These are phyloP conservation scores for Hypoxylon fragiforme DNA, from an alignment of 495 filamentous ascomycete genomes.

Conservation along the genomic window DNA sequence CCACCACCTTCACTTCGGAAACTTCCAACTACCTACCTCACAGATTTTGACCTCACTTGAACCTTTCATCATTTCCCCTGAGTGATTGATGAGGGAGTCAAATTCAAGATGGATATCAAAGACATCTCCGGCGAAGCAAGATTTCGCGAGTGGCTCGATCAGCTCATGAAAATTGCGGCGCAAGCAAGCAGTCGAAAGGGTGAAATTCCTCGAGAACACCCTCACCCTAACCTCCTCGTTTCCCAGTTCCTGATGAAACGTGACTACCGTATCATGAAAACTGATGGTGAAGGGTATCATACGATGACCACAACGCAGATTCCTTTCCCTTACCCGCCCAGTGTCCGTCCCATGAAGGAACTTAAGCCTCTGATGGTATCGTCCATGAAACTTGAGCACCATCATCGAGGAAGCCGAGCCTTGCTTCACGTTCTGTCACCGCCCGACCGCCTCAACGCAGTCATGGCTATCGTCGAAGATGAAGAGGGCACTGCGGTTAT, in stretches of 20 bases:
- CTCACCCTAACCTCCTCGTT: conserved; percentile 1
- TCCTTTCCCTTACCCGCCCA: conserved; percentile 12
- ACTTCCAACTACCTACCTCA: too few species aligned
- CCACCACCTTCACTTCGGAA: too few species aligned
- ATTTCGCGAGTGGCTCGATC: too few species aligned
- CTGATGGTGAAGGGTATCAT: background rate
- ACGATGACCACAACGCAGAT: conserved; percentile 7
- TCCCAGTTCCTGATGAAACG: conserved; percentile 3
- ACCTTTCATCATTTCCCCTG: too few species aligned
- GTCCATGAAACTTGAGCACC: conserved; percentile 48
- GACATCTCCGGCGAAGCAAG: too few species aligned
- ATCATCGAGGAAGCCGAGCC: conserved; percentile 51
- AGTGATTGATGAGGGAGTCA: too few species aligned
- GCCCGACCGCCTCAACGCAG: conserved; percentile 38
- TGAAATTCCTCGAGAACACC: conserved; percentile 21
- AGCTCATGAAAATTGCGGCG: background rate
- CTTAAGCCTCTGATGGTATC: conserved; percentile 33
- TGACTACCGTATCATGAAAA: background rate
- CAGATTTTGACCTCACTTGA: too few species aligned
- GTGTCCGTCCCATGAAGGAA: conserved; percentile 8
- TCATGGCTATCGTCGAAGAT: conserved; percentile 54
- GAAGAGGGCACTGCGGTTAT: conserved; percentile 43
- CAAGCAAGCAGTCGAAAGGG: conserved; percentile 16
- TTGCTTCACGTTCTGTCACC: conserved; percentile 45
- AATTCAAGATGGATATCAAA: too few species aligned